Evolutionary conservation across 2,329 filamentous ascomycete species (phyloP).

Genomic region (Dryadomyces quercus-mongolicae): DNA sequence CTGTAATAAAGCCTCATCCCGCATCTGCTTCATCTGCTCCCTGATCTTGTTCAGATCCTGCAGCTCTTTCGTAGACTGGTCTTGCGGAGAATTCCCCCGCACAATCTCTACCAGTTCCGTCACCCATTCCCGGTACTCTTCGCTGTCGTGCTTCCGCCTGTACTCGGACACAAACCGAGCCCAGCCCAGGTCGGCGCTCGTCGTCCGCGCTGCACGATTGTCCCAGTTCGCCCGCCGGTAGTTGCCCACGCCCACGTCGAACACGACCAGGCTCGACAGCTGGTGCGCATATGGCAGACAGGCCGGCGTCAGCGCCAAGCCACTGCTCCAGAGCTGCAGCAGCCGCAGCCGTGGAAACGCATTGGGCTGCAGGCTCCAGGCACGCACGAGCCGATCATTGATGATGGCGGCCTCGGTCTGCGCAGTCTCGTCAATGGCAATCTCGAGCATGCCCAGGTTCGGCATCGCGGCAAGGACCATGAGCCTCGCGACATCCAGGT

Average conservation of each 20-base stretch:
- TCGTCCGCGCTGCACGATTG: not conserved
- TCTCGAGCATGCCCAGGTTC: constrained; percentile 35
- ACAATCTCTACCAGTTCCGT: not conserved
- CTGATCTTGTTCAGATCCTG: too few species aligned
- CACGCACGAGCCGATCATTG: constrained; percentile 31
- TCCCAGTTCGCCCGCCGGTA: not conserved
- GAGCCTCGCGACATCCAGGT: constrained; percentile 23
- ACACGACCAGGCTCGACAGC: constrained; percentile 32
- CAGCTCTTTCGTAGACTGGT: too few species aligned
- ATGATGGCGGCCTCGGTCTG: constrained; percentile 12
- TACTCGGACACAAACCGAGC: not conserved
- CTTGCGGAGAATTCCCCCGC: too few species aligned
- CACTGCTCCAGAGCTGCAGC: constrained; percentile 22
- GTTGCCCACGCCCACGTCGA: constrained; percentile 26
- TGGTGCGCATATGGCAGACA: constrained; percentile 28
- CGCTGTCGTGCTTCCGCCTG: not conserved
- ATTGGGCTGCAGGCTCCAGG: constrained; percentile 27
- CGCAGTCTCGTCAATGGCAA: constrained; percentile 18
- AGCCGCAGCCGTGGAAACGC: constrained; percentile 35
- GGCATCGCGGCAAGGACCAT: constrained; percentile 26
- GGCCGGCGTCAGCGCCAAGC: constrained; percentile 19
- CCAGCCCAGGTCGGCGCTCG: not conserved
- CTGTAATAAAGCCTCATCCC: not conserved
- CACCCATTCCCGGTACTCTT: not conserved
- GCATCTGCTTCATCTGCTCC: too few species aligned